Conservation (phyloP, 1,284 basidiomycete genomes). For the Pterulicium gracile region DNA sequence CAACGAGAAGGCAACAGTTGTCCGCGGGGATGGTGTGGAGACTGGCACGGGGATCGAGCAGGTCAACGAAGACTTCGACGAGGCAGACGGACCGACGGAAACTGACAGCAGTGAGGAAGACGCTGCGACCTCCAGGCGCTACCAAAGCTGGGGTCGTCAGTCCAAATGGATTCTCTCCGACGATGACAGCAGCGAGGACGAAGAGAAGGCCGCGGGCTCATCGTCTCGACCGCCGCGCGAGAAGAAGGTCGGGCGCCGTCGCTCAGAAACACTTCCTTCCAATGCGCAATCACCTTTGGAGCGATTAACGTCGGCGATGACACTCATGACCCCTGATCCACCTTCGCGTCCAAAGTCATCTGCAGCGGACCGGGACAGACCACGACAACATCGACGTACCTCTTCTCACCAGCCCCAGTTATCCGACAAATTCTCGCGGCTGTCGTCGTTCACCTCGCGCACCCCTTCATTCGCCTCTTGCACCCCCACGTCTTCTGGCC, state of each 20-base stretch:
- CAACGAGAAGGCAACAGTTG: conserved; percentile 49
- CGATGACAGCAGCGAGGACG: conserved; percentile 16
- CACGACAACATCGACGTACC: neutral
- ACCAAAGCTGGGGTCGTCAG: conserved; percentile 38
- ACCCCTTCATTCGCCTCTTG: no score
- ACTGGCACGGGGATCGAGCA: conserved; percentile 26
- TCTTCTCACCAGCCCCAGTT: conserved; percentile 2
- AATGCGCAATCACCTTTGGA: no score
- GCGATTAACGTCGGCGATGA: no score
- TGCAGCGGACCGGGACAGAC: no score
- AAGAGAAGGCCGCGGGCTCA: conserved; percentile 8
- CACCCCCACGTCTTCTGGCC: no score
- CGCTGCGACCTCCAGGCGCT: conserved; percentile 13
- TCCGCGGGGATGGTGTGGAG: conserved; percentile 56
- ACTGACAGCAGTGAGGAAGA: conserved; percentile 19
- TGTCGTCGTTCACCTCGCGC: no score
- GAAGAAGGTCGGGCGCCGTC: conserved; percentile 5
- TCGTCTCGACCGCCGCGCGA: neutral
- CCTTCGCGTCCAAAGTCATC: no score
- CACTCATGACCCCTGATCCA: no score
- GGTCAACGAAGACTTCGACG: conserved; percentile 25
- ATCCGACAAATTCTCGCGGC: no score
- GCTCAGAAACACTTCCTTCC: conserved; percentile 9
- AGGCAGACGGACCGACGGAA: conserved; percentile 13
- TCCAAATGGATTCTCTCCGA: conserved; percentile 19